Conservation (phyloP, 306 rosid species). For the Malus fusca region DNA sequence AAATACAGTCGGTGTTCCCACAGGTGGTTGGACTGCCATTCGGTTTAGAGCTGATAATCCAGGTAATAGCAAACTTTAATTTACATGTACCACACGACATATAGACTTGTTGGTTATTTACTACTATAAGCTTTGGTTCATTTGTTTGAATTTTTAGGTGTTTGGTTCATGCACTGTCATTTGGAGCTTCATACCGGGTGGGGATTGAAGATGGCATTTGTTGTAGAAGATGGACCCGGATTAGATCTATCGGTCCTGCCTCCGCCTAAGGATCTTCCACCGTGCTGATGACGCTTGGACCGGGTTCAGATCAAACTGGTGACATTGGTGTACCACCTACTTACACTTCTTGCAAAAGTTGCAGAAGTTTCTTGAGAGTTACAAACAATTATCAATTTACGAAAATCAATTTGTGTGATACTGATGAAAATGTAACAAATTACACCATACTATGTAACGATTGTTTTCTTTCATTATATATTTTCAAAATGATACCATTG, state of each 20-base stretch:
- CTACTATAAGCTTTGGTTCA: not conserved
- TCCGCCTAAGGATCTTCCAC: conserved; percentile 73
- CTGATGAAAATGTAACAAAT: conserved; percentile 6
- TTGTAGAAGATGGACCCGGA: conserved; percentile 63
- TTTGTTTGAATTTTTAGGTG: conserved; percentile 32
- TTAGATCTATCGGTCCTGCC: conserved; percentile 50
- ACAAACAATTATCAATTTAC: not conserved
- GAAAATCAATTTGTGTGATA: conserved; percentile 2
- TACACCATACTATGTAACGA: not conserved
- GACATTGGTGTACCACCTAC: conserved; percentile 8
- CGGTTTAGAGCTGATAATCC: conserved; percentile 79
- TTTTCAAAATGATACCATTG: not conserved
- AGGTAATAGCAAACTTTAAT: conserved; percentile 21
- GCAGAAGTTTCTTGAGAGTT: conserved; percentile 27
- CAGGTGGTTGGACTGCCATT: conserved; percentile 77
- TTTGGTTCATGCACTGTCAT: conserved; percentile 79
- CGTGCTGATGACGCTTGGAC: conserved; percentile 43
- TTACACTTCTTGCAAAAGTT: conserved; percentile 24
- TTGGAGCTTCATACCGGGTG: conserved; percentile 80
- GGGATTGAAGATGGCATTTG: conserved; percentile 74
- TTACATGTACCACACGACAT: not conserved
- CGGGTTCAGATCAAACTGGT: conserved; percentile 34
- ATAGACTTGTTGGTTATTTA: not conserved
- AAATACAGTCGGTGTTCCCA: conserved; percentile 68
- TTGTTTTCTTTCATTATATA: not conserved